These are phyloP conservation scores for Phytopythium chamaehyphon DNA, from an alignment of 352 stramenopile species.

Conservation along the genomic window DNA sequence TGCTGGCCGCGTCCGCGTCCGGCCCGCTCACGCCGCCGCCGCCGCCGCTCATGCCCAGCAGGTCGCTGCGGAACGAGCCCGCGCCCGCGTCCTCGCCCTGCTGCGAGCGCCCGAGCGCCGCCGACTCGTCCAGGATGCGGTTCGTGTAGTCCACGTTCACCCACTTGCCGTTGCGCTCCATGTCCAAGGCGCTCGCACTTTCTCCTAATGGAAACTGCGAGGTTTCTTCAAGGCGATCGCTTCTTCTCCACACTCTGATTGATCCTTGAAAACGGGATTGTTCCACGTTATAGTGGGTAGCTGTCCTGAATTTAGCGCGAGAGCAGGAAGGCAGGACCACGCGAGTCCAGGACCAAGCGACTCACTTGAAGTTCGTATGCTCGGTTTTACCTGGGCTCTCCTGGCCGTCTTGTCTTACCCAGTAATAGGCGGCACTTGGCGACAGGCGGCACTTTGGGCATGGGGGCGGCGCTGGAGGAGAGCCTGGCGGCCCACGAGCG, in stretches of 20 bases:
- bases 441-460: not conserved
- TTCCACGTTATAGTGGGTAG: not conserved
- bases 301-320: not conserved
- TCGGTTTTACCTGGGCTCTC: not conserved
- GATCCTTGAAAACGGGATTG: not conserved
- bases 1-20: constrained; percentile 1
- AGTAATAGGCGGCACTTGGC: not conserved
- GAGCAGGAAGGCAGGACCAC: too few relatives aligned
- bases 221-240: not conserved
- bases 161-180: constrained; percentile 76
- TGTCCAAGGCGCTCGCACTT: too few relatives aligned
- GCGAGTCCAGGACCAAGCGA: not conserved
- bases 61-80: constrained; percentile 9
- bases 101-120: constrained; percentile 10
- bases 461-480: constrained; percentile 6
- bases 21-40: not conserved
- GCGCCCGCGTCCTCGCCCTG: constrained; percentile 4
- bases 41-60: constrained; percentile 9
- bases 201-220: not conserved
- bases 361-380: constrained; percentile 5
- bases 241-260: not conserved
- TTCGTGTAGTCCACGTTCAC: constrained; percentile 87
- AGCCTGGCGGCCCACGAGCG: constrained; percentile 1
- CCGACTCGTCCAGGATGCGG: constrained; percentile 48
- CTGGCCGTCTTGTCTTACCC: not conserved